A percentile compares a stretch with the other conserved stretches of the same genome.
phyloP scores from a whole-genome alignment of 1,139 yeast genomes.

The Sugiyamaella novakii region DNA sequence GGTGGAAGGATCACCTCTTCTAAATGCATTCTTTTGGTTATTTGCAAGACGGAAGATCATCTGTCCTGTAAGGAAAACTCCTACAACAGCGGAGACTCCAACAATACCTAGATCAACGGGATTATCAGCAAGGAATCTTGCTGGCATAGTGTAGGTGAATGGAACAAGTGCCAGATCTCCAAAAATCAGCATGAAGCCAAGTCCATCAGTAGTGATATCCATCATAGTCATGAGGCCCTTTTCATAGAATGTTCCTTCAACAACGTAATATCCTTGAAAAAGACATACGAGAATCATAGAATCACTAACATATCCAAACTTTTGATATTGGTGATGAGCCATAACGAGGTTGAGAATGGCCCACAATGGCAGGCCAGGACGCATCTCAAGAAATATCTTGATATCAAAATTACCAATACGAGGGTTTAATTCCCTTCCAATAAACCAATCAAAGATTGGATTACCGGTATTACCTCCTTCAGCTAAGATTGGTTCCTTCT shows the following conservation, averaged over 20 bases:
- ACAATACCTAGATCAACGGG: constrained; percentile 58
- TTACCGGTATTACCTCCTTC: constrained; percentile 85
- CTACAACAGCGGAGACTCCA: constrained; percentile 45
- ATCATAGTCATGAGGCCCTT: constrained; percentile 90
- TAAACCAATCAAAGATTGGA: constrained; percentile 86
- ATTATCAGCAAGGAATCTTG: constrained; percentile 74
- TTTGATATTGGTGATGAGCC: constrained; percentile 75
- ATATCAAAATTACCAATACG: constrained; percentile 83
- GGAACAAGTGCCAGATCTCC: constrained; percentile 97
- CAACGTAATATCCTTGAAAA: constrained; percentile 77
- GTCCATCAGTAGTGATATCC: constrained; percentile 94
- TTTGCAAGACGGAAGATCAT: constrained; percentile 83
- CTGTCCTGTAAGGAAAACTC: constrained; percentile 62
- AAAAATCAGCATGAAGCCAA: constrained; percentile 92
- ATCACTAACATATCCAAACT: constrained; percentile 62
- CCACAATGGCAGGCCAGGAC: constrained; percentile 95
- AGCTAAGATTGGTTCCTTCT: constrained; percentile 70
- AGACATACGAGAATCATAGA: constrained; percentile 69
- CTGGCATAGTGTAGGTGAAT: constrained; percentile 83
- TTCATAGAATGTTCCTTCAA: constrained; percentile 92
- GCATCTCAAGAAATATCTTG: constrained; percentile 86
- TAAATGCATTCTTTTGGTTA: constrained; percentile 80
- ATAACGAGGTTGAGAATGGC: constrained; percentile 74
- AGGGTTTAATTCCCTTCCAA: constrained; percentile 95
- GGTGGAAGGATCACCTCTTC: constrained; percentile 69